Evolutionary conservation across 2,329 filamentous ascomycete species (phyloP).

Genomic region (Clarireedia hainanense): DNA sequence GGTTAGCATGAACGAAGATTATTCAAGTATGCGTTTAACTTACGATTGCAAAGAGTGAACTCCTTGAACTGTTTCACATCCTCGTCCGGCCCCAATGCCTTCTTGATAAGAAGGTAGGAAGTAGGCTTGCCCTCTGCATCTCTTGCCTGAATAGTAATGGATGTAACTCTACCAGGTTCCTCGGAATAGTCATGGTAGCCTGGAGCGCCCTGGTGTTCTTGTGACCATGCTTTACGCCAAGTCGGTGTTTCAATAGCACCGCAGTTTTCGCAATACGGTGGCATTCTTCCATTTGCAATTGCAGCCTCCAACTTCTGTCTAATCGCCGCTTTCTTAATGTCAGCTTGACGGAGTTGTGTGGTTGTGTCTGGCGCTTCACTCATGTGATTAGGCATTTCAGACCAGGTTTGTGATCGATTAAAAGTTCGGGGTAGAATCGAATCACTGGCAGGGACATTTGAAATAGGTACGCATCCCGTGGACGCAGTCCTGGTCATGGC

Average conservation of each 20-base stretch:
- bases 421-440: slow-evolving; percentile 37
- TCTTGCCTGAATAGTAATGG: slow-evolving; percentile 59
- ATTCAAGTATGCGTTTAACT: slow-evolving; percentile 32
- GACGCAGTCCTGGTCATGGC: slow-evolving; percentile 25
- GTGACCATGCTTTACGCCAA: slow-evolving; percentile 90
- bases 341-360: slow-evolving; percentile 2
- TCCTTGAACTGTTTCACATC: slow-evolving; percentile 63
- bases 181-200: slow-evolving; percentile 63
- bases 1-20: slow-evolving; percentile 16
- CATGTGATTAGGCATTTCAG: slow-evolving; percentile 37
- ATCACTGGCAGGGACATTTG: slow-evolving; percentile 42
- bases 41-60: slow-evolving; percentile 79
- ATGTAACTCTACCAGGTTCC: slow-evolving; percentile 65
- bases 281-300: slow-evolving; percentile 74
- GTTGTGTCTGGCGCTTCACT: slow-evolving; percentile 25
- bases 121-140: slow-evolving; percentile 55
- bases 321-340: slow-evolving; percentile 26
- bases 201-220: slow-evolving; percentile 62
- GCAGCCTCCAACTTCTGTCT: slow-evolving; percentile 51
- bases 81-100: slow-evolving; percentile 53
- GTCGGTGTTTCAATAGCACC: slow-evolving; percentile 93
- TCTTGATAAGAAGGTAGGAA: slow-evolving; percentile 71
- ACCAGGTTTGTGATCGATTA: slow-evolving; percentile 36
- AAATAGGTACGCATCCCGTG: slow-evolving; percentile 26
- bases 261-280: slow-evolving; percentile 85